phyloP scores from a whole-genome alignment of 495 filamentous ascomycete species.

The Penicillium simplicissimum region DNA sequence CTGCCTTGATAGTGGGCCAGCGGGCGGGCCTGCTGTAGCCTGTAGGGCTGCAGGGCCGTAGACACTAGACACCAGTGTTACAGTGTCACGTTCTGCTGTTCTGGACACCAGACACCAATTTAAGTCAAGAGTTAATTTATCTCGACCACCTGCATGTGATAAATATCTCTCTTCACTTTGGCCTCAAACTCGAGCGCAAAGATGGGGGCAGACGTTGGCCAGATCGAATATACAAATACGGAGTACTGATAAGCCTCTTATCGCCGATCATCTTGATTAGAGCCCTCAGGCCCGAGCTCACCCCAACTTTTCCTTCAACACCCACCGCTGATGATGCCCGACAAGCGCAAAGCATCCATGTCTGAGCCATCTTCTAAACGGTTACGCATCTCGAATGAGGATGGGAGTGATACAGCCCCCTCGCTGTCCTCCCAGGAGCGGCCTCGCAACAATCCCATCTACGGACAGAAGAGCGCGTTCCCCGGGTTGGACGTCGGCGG shows the following conservation, averaged over 20 bases:
- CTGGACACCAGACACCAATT: too few relatives aligned
- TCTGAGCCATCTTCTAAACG: slow-evolving; percentile 29
- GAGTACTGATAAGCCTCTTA: slow-evolving; percentile 9
- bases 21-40: too few relatives aligned
- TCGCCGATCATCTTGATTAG: slow-evolving; percentile 1
- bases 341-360: slow-evolving; percentile 38
- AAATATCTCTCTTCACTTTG: too few relatives aligned
- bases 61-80: too few relatives aligned
- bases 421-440: slow-evolving; percentile 32
- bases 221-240: neutral
- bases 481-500: slow-evolving; percentile 67
- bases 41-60: too few relatives aligned
- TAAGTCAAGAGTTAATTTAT: too few relatives aligned
- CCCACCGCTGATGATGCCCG: slow-evolving; percentile 27
- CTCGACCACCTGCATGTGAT: too few relatives aligned
- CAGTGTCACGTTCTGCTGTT: too few relatives aligned
- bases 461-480: slow-evolving; percentile 76
- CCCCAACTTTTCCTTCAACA: slow-evolving; percentile 17
- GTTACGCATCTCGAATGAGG: slow-evolving; percentile 31
- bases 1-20: too few relatives aligned
- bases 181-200: neutral
- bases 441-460: slow-evolving; percentile 61
- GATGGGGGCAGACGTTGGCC: neutral
- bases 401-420: slow-evolving; percentile 22
- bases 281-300: slow-evolving; percentile 7